A percentile compares a stretch with the other conserved stretches of the same genome.
Evolutionary conservation across 2,329 filamentous ascomycete species (phyloP).

Genomic region (Sclerotinia nivalis): DNA sequence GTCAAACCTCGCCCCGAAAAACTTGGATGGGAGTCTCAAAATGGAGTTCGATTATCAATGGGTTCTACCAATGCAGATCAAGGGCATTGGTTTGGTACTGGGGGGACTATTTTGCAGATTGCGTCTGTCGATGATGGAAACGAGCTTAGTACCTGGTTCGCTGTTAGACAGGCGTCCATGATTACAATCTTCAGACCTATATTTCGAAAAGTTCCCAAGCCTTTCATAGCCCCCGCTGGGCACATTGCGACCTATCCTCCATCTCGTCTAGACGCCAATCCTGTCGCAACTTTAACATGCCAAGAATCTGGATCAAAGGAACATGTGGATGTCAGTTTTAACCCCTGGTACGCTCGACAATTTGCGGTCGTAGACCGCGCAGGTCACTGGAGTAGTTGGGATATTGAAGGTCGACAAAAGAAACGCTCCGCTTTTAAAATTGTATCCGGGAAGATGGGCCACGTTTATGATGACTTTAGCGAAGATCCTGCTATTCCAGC

Average conservation of each 20-base stretch:
- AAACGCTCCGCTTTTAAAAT: constrained; percentile 27
- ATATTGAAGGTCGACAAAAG: constrained; percentile 42
- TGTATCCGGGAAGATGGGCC: constrained; percentile 31
- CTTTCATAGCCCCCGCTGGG: constrained; percentile 19
- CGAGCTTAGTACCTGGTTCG: constrained; percentile 46
- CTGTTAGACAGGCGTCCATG: constrained; percentile 46
- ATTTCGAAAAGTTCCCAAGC: constrained; percentile 29
- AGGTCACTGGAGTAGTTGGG: constrained; percentile 69
- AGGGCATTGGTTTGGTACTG: constrained; percentile 40
- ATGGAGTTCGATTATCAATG: constrained; percentile 31
- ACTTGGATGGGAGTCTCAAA: constrained; percentile 36
- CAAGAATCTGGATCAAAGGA: constrained; percentile 54
- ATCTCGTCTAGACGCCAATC: constrained; percentile 58
- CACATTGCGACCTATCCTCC: constrained; percentile 35
- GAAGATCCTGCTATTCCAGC: constrained; percentile 16
- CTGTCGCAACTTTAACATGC: constrained; percentile 54
- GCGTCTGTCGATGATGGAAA: constrained; percentile 45
- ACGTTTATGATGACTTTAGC: constrained; percentile 33
- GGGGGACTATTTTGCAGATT: constrained; percentile 51
- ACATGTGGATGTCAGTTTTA: constrained; percentile 67
- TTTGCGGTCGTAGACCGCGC: constrained; percentile 65
- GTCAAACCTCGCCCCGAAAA: constrained; percentile 35
- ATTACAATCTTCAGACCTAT: constrained; percentile 48
- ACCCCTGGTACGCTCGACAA: constrained; percentile 60
- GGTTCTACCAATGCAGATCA: constrained; percentile 31